Base-by-base conservation (phyloP, 495 filamentous ascomycete genomes). In the Talaromyces liani region DNA sequence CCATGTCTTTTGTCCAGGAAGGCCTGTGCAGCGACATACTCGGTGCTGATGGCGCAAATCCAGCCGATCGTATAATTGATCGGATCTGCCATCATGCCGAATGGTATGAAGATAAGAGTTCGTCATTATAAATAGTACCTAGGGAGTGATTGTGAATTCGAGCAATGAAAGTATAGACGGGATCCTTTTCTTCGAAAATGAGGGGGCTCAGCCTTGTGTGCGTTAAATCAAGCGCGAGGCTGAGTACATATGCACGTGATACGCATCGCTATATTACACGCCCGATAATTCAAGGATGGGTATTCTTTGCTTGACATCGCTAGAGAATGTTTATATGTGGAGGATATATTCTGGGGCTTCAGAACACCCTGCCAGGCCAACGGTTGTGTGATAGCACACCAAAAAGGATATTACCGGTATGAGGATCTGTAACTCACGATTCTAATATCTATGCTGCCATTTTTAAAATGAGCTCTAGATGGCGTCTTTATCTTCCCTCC, bases 21-120 rank as follows among this genome's bases (percentile, higher is more conserved):
- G 14, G 61, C 68, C 54, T 60, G 62, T 33, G 72, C 75, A 1
- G 75, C 76, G 54, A 72, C 71, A 45, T 67, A 65, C 53, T 75
- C 71, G 1, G 65, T 73, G 12, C 12, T 60, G 45, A 76, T 62
- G 55, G 72, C 72, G 63, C 73, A 76, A 18, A 79, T 74, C 74
- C 75, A 78, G 55, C 73, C 75, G 20, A 77, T 70, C 0, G 67
- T 73, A 24, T 75, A 72, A 20, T 60, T 56, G 45, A 69, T 64
- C 27, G 61, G 65, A 41, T 63, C 49, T 24, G 59, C 31, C 59
- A 49, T 61, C 2, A 55, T 55, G 10, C 3, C 27, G 3, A 14
- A 10, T 25, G 12, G 7, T 5, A 55, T 18, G 1, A n/a, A 25
- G 18, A 55, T 14, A 6, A 29, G 0, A 25, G 8, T 29, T 55